Evolutionary conservation across 176 grass and related monocot genomes (phyloP).

Genomic region (Lolium multiflorum): DNA sequence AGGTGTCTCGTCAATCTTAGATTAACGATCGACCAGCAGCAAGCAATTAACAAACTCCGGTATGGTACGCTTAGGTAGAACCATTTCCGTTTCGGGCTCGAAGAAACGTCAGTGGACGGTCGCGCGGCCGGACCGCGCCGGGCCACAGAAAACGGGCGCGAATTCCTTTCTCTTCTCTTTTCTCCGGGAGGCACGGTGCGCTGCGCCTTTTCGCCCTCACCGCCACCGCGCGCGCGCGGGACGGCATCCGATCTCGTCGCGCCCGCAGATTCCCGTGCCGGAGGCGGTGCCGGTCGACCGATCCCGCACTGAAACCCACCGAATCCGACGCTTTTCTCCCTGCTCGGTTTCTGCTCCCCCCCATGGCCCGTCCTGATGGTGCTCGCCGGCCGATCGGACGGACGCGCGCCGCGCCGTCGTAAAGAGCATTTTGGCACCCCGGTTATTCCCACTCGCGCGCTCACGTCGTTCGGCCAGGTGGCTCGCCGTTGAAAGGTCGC

Average conservation of each 20-base stretch:
- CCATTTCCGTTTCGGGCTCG: constrained; percentile 47
- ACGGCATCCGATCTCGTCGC: constrained; percentile 6
- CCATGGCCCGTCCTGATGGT: background rate
- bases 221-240: background rate
- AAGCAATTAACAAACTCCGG: background rate
- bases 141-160: constrained; percentile 16
- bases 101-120: constrained; percentile 33
- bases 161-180: background rate
- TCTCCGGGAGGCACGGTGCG: background rate
- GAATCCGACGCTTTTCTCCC: constrained; percentile 29
- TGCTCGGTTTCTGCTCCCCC: background rate
- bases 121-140: background rate
- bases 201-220: background rate
- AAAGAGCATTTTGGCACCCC: background rate
- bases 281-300: background rate
- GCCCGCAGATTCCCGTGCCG: background rate
- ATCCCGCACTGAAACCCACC: constrained; percentile 26
- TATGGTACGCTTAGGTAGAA: background rate
- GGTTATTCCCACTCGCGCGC: background rate
- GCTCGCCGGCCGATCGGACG: constrained; percentile 30
- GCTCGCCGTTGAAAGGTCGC: background rate
- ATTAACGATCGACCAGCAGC: background rate
- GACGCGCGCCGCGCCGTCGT: background rate
- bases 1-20: constrained; percentile 27
- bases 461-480: constrained; percentile 25